Conservation (phyloP, 805 yeast species). For the Zygosaccharomyces rouxii region DNA sequence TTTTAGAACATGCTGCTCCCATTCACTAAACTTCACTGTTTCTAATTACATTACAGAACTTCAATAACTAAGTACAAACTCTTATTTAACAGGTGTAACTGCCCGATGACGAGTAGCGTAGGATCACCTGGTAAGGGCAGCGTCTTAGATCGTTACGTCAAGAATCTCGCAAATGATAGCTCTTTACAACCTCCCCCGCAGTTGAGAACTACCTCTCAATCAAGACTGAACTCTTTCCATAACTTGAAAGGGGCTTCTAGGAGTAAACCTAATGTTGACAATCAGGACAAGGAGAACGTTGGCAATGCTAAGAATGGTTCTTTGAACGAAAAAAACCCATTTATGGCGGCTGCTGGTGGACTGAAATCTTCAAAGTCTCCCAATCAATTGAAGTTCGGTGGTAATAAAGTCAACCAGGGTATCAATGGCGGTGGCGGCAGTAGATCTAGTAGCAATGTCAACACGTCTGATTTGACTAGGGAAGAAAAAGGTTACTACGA, state of each 20-base stretch:
- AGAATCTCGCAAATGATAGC: slow-evolving; percentile 18
- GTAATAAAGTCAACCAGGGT: background rate
- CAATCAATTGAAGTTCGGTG: background rate
- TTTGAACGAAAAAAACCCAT: background rate
- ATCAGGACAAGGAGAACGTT: slow-evolving; percentile 1
- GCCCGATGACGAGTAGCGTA: slow-evolving; percentile 14
- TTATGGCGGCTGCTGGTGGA: slow-evolving; percentile 4
- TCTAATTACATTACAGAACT: background rate
- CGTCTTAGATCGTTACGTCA: slow-evolving; percentile 28
- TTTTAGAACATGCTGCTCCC: background rate
- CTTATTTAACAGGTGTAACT: background rate
- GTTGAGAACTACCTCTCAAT: slow-evolving; percentile 23
- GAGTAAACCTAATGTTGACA: background rate
- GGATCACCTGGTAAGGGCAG: slow-evolving; percentile 22
- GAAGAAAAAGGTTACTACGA: slow-evolving; percentile 54
- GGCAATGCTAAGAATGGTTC: background rate
- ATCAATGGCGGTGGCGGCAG: background rate
- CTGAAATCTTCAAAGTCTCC: background rate
- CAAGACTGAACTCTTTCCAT: slow-evolving; percentile 21
- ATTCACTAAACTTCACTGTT: background rate
- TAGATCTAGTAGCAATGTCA: background rate
- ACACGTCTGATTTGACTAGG: slow-evolving; percentile 6
- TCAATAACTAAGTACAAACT: background rate
- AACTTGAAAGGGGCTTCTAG: slow-evolving; percentile 6
- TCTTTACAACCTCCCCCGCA: slow-evolving; percentile 13